Percentiles rank a stretch among this genome's conserved stretches.
Evolutionary conservation across 2,329 filamentous ascomycete genomes (phyloP).

Genomic region (Ophiocordyceps camponoti-floridani): DNA sequence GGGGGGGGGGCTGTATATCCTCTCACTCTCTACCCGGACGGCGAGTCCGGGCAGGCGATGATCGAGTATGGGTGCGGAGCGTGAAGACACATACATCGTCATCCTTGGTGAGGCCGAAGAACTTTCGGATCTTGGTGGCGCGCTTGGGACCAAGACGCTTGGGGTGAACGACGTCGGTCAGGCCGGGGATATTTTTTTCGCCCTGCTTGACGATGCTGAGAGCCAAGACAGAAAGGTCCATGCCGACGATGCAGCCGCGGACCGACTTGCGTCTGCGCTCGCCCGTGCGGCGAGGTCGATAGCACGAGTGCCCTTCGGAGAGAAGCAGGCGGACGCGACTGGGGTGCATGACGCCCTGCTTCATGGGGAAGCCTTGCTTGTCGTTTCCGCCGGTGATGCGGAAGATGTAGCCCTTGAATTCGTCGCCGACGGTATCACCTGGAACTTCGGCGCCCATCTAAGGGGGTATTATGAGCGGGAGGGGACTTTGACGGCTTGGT

Average conservation of each 20-base stretch:
- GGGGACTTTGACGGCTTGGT: background rate
- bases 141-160: conserved; percentile 99
- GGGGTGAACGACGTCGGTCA: conserved; percentile 95
- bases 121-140: conserved; percentile 98
- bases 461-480: background rate
- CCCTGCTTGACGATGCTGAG: conserved; percentile 97
- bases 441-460: conserved; percentile 81
- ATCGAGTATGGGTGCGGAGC: conserved; percentile 34
- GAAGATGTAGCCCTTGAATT: conserved; percentile 99
- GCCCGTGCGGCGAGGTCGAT: conserved; percentile 90
- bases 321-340: conserved; percentile 97
- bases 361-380: conserved; percentile 99
- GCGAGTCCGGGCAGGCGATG: conserved; percentile 52
- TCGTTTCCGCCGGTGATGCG: conserved; percentile 99
- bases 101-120: conserved; percentile 99
- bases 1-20: conserved; percentile 8
- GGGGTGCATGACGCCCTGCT: conserved; percentile 99
- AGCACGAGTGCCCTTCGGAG: conserved; percentile 94
- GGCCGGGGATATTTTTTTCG: conserved; percentile 79
- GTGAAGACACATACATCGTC: conserved; percentile 84
- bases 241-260: conserved; percentile 95
- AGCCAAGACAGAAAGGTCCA: conserved; percentile 87
- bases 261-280: conserved; percentile 99
- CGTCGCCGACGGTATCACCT: conserved; percentile 89
- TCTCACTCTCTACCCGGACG: conserved; percentile 44